phyloP scores from a whole-genome alignment of 1,284 basidiomycete genomes.

The Gomphus sp. region DNA sequence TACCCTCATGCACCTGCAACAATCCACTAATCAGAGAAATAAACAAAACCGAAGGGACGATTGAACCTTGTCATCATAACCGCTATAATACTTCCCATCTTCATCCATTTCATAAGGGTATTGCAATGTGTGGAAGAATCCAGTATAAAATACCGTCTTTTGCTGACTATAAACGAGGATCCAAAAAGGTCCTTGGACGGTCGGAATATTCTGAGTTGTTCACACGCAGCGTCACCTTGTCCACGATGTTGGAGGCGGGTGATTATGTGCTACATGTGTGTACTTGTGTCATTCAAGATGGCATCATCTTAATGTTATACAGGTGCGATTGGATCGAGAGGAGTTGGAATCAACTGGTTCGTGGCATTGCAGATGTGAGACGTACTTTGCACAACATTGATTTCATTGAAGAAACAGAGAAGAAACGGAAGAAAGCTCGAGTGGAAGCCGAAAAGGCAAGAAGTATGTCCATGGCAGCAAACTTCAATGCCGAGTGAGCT shows the following conservation, averaged over 20 bases:
- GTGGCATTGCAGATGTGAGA: not conserved
- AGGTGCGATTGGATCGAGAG: conserved; percentile 35
- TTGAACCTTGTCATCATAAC: conserved; percentile 43
- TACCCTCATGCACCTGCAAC: conserved; percentile 43
- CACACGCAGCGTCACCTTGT: conserved; percentile 32
- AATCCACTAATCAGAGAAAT: conserved; percentile 5
- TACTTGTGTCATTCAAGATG: not conserved
- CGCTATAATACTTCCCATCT: conserved; percentile 65
- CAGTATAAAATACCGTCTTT: conserved; percentile 56
- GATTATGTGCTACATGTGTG: conserved; percentile 45
- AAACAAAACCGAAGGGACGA: not conserved
- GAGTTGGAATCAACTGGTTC: not conserved
- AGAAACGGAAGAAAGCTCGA: conserved; percentile 25
- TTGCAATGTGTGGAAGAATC: conserved; percentile 59
- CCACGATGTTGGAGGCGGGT: conserved; percentile 33
- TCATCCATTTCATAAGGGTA: conserved; percentile 78
- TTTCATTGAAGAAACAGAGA: conserved; percentile 16
- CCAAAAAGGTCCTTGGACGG: conserved; percentile 25
- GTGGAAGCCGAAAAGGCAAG: conserved; percentile 32
- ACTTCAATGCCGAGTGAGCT: conserved; percentile 30
- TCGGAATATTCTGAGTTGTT: conserved; percentile 20
- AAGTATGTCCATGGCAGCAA: conserved; percentile 36
- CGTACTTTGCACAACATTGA: not conserved
- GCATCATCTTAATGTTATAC: not conserved
- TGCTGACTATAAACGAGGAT: conserved; percentile 39